Evolutionary conservation across 2,329 filamentous ascomycete genomes (phyloP), one percentile per base, ranked within the genome.

Genomic region (Esteya vermicola): DNA sequence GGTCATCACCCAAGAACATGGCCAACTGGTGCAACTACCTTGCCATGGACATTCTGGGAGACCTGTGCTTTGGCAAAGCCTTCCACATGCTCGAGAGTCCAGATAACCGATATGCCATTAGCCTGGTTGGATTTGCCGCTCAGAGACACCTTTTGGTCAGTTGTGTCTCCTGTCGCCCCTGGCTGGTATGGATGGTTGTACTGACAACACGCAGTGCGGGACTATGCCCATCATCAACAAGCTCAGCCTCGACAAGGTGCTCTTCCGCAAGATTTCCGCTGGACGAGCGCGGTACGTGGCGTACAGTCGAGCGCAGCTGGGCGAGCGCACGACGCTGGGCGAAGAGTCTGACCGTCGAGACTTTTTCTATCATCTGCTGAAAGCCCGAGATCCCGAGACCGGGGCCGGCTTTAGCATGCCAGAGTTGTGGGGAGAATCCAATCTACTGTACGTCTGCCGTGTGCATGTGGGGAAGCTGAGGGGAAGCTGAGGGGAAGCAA

Each of bases 331-430:
- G 36, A 73, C 75, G 45, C 61, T 79, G 21, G 77, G 77, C 22
- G 74, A 75, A 47, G 74, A 72, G 47, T 76, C 70, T 36, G 76
- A 75, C 50, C 77, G 79, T 26, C 75, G 78, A 42, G 81, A 85
- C 53, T 84, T 85, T 62, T 84, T 85, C 61, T 78, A 82, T 57
- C 77, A 84, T 55, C 67, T 85, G 10, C 68, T 85, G 44, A 78
- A 77, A 51, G 79, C 80, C 8, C 71, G 72, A 30, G 80, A 85
- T 48, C 78, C 78, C 12, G 78, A 83, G 52, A 82, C 78, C 0
- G 78, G 78, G 39, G 65, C 71, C 42, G 75, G 75, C 2, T 78
- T 83, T 51, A 69, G 65, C 31, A 77, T 67, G 3, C 68, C 71
- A 1, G 79, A 83, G 51, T 69, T 84, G 20, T 81, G 78, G 76